Conservation (phyloP, 768 basidiomycete genomes). For the Hebeloma cylindrosporum region DNA sequence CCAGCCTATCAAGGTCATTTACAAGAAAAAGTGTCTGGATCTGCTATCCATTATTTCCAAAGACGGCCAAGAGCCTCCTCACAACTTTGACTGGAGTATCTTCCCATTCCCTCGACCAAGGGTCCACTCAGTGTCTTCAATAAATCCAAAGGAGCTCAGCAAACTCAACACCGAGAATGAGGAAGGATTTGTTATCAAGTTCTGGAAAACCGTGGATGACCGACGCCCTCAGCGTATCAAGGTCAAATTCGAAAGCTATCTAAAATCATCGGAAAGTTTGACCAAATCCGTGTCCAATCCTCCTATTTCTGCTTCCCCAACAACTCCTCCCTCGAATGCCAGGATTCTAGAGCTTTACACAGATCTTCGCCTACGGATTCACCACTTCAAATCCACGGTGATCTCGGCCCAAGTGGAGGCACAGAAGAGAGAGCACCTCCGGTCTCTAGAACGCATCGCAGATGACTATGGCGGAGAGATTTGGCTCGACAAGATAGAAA, state of each 20-base stretch:
- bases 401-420: constrained; percentile 10
- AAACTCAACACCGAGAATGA: constrained; percentile 22
- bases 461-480: constrained; percentile 26
- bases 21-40: constrained; percentile 17
- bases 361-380: constrained; percentile 10
- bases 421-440: constrained; percentile 7
- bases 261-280: constrained; percentile 3
- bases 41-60: constrained; percentile 22
- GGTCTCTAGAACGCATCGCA: constrained; percentile 14
- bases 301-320: constrained; percentile 1
- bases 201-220: constrained; percentile 22
- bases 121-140: constrained; percentile 4
- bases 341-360: constrained; percentile 13
- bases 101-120: constrained; percentile 22
- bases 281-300: background rate
- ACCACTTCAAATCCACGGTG: constrained; percentile 11
- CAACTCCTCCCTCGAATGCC: constrained; percentile 10
- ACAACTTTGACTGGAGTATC: constrained; percentile 15
- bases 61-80: constrained; percentile 19
- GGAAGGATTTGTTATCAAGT: constrained; percentile 27
- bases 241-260: constrained; percentile 26
- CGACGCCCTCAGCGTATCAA: constrained; percentile 24
- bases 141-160: constrained; percentile 14
- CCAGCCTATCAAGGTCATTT: constrained; percentile 21
- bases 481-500: constrained; percentile 18